Evolutionary conservation across 305 asterid genomes (phyloP).

Genomic region (Fraxinus floribunda): DNA sequence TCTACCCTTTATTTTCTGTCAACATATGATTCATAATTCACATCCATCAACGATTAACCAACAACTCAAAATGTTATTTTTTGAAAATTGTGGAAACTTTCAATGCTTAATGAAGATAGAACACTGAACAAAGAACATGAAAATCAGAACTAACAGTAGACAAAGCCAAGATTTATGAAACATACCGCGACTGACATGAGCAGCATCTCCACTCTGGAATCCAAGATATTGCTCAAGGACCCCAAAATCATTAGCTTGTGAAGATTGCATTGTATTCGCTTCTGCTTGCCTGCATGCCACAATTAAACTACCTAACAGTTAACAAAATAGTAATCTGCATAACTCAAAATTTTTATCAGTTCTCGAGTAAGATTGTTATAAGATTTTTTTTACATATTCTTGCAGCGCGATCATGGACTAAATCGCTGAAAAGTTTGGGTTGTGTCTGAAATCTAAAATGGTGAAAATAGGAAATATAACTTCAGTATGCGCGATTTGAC

Average conservation of each 20-base stretch:
- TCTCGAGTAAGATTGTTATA: neutral
- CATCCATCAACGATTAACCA: neutral
- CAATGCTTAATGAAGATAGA: constrained; percentile 17
- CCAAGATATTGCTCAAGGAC: constrained; percentile 89
- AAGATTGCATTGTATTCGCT: constrained; percentile 51
- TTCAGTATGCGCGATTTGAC: neutral
- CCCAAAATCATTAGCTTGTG: constrained; percentile 64
- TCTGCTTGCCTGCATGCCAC: constrained; percentile 71
- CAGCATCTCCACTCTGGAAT: constrained; percentile 58
- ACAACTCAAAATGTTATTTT: neutral
- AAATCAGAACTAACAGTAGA: neutral
- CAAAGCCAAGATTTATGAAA: neutral
- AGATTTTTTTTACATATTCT: neutral
- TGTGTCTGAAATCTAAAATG: neutral
- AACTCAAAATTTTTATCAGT: neutral
- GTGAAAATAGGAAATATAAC: neutral
- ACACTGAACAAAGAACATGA: constrained; percentile 1
- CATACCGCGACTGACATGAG: constrained; percentile 52
- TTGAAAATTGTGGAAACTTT: neutral
- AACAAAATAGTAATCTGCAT: neutral
- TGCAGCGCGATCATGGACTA: neutral
- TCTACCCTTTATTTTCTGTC: neutral
- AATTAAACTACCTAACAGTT: constrained; percentile 21
- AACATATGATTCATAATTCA: neutral
- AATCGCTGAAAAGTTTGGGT: neutral